Evolutionary conservation across 192 early-diverging fungal species (phyloP).

Genomic region (Mortierella claussenii): DNA sequence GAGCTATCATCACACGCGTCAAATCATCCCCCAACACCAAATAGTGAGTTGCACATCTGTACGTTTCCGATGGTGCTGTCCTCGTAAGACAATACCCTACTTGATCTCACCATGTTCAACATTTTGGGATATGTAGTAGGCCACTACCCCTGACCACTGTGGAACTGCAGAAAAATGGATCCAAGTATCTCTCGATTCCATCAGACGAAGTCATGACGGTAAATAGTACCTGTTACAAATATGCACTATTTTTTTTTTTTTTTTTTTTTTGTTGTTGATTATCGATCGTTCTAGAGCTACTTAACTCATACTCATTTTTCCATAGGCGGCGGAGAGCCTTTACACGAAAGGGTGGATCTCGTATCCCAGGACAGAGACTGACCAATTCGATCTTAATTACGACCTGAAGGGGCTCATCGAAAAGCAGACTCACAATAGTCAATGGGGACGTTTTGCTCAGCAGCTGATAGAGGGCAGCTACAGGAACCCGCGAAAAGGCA

Average conservation of each 20-base stretch:
- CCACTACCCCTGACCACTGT: slow-evolving; percentile 95
- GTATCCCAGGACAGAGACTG: slow-evolving; percentile 97
- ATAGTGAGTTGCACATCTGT: slow-evolving; percentile 71
- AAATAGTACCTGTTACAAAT: no score
- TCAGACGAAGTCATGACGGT: slow-evolving; percentile 85
- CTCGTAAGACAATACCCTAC: no score
- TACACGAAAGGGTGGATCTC: slow-evolving; percentile 92
- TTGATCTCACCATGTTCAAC: no score
- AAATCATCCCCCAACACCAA: slow-evolving; percentile 75
- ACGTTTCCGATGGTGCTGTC: no score
- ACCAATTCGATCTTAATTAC: slow-evolving; percentile 85
- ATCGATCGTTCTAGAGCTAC: neutral
- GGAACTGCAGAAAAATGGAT: slow-evolving; percentile 89
- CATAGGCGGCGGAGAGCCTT: slow-evolving; percentile 84
- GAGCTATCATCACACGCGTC: slow-evolving; percentile 70
- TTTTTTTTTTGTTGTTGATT: no score
- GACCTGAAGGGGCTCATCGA: slow-evolving; percentile 72
- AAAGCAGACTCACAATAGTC: slow-evolving; percentile 58
- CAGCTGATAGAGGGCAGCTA: slow-evolving; percentile 78
- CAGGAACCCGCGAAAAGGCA: slow-evolving; percentile 78
- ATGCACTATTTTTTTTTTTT: no score
- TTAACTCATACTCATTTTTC: neutral
- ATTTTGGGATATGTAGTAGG: slow-evolving; percentile 60
- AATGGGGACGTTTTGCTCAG: slow-evolving; percentile 29
- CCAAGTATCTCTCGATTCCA: slow-evolving; percentile 73